These are phyloP conservation scores for Lipomyces anomalus DNA, from an alignment of 805 yeast genomes.

Conservation along the genomic window DNA sequence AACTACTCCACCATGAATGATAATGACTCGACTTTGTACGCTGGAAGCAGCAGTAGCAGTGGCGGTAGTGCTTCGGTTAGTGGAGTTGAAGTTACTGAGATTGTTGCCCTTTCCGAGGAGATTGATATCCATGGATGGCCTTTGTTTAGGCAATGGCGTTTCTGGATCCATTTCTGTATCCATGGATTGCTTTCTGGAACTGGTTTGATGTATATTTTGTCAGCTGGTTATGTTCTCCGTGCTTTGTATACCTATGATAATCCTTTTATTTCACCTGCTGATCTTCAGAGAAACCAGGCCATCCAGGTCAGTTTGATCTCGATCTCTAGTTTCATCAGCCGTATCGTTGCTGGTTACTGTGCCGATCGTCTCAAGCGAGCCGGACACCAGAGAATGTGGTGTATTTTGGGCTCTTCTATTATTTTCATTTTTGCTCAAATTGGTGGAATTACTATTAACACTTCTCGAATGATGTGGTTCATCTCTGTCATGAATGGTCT, in stretches of 20 bases:
- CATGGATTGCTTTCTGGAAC: constrained; percentile 57
- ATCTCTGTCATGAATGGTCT: constrained; percentile 58
- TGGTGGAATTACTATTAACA: constrained; percentile 39
- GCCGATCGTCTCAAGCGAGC: constrained; percentile 56
- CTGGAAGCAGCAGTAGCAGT: not conserved
- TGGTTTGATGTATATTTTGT: constrained; percentile 70
- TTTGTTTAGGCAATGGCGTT: constrained; percentile 30
- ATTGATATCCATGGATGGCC: constrained; percentile 23
- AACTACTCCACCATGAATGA: constrained; percentile 14
- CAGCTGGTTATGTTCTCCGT: constrained; percentile 64
- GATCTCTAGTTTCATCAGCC: constrained; percentile 58
- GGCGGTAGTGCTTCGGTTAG: not conserved
- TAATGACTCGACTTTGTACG: constrained; percentile 10
- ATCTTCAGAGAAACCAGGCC: constrained; percentile 55
- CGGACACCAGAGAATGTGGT: constrained; percentile 46
- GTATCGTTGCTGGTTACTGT: constrained; percentile 55
- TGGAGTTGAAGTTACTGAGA: constrained; percentile 13
- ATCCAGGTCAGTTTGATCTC: constrained; percentile 70
- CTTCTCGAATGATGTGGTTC: constrained; percentile 39
- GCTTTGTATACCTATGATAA: constrained; percentile 36
- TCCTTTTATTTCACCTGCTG: constrained; percentile 21
- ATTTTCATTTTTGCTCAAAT: constrained; percentile 49
- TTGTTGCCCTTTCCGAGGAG: constrained; percentile 15
- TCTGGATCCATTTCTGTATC: constrained; percentile 47
- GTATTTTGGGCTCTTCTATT: constrained; percentile 48